Conservation (phyloP, 2,329 filamentous ascomycete species). For the Fusarium robinianum region DNA sequence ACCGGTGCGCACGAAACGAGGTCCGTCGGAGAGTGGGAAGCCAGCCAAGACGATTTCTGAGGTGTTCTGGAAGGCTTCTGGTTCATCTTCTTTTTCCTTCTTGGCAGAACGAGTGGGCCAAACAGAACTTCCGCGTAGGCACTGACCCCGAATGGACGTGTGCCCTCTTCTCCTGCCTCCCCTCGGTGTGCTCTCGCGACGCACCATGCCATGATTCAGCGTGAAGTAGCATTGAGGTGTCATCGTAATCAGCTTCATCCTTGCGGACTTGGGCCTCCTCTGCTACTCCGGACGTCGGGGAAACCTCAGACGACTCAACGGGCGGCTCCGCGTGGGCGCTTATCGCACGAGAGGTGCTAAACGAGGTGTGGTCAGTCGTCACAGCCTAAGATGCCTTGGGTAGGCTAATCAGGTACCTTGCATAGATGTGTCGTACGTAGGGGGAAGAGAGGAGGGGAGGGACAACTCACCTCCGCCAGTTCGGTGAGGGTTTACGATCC, state of each 20-base stretch:
- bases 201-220: constrained; percentile 27
- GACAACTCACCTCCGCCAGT: too few relatives aligned
- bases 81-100: constrained; percentile 10
- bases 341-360: constrained; percentile 9
- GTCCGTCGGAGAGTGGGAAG: constrained; percentile 15
- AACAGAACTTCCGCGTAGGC: constrained; percentile 9
- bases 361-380: too few relatives aligned
- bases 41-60: constrained; percentile 17
- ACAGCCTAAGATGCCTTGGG: too few relatives aligned
- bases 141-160: constrained; percentile 2
- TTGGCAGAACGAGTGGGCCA: constrained; percentile 8
- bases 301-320: constrained; percentile 1
- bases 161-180: neutral
- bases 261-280: constrained; percentile 11
- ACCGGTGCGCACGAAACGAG: constrained; percentile 5
- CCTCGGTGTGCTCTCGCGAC: constrained; percentile 11
- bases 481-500: too few relatives aligned
- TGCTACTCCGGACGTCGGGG: constrained; percentile 11
- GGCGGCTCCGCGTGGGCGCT: constrained; percentile 2
- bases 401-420: too few relatives aligned
- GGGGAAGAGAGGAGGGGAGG: constrained; percentile 1
- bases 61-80: constrained; percentile 36
- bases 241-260: constrained; percentile 15
- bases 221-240: constrained; percentile 12
- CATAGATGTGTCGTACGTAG: constrained; percentile 7